Percentiles rank a stretch among this genome's conserved stretches.
phyloP scores from a whole-genome alignment of 495 filamentous ascomycete species.

The Hyaloscypha variabilis region DNA sequence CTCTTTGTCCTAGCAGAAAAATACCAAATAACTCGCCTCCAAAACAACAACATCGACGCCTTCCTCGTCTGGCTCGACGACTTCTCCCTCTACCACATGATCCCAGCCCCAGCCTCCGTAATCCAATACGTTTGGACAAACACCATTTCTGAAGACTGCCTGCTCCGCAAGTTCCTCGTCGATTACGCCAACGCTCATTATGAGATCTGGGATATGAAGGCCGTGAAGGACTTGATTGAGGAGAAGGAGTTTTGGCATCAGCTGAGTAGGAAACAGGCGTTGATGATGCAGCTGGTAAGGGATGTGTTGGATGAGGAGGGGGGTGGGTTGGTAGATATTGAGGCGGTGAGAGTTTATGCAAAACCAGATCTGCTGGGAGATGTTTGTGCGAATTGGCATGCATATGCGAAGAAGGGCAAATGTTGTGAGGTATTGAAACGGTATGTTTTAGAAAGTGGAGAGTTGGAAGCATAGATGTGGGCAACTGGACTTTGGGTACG shows the following conservation, averaged over 20 bases:
- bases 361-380: neutral
- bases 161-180: neutral
- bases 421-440: neutral
- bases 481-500: no score
- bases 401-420: neutral
- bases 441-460: neutral
- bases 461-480: neutral
- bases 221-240: neutral
- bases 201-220: neutral
- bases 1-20: neutral
- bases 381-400: neutral
- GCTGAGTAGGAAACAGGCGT: neutral
- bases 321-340: neutral
- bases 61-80: neutral
- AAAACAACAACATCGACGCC: slow-evolving; percentile 1
- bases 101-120: neutral
- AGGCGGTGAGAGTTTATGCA: neutral
- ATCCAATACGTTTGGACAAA: neutral
- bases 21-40: neutral
- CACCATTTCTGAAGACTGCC: neutral
- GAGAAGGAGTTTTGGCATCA: neutral
- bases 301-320: neutral
- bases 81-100: neutral
- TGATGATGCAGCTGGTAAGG: neutral
- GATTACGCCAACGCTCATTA: neutral